Evolutionary conservation across 495 filamentous ascomycete species (phyloP).

Genomic region (Evernia prunastri): DNA sequence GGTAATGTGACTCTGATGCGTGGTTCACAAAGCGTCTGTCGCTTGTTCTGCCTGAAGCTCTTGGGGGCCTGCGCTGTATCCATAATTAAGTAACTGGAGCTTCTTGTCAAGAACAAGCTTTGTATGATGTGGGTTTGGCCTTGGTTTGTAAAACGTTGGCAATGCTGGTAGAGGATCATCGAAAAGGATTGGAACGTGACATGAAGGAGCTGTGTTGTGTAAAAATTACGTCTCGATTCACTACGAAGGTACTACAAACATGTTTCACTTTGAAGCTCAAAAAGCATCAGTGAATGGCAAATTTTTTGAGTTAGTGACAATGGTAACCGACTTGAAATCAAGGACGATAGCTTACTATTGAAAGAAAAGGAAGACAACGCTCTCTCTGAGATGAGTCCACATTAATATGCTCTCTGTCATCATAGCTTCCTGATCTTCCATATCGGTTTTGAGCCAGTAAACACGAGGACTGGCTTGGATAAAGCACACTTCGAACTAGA

Average conservation of each 20-base stretch:
- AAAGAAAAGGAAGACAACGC: background rate
- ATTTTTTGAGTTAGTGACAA: background rate
- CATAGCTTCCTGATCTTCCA: background rate
- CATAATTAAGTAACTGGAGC: background rate
- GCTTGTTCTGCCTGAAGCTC: background rate
- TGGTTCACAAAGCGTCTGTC: background rate
- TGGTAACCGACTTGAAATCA: background rate
- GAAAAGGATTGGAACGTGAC: background rate
- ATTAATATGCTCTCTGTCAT: background rate
- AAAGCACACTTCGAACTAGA: background rate
- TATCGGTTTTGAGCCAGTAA: background rate
- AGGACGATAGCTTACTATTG: background rate
- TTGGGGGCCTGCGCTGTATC: background rate
- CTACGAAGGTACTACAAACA: background rate
- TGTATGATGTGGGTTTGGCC: background rate
- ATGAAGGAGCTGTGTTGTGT: background rate
- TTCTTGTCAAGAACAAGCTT: background rate
- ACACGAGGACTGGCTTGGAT: background rate
- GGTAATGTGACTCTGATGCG: background rate
- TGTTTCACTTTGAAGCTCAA: background rate
- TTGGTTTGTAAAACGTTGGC: background rate
- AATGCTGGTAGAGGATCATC: background rate
- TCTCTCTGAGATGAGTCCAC: background rate
- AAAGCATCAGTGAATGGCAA: background rate
- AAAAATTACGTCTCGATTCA: background rate